These are phyloP conservation scores for Zea luxurians DNA, from an alignment of 176 grass and related monocot genomes.

Conservation along the genomic window DNA sequence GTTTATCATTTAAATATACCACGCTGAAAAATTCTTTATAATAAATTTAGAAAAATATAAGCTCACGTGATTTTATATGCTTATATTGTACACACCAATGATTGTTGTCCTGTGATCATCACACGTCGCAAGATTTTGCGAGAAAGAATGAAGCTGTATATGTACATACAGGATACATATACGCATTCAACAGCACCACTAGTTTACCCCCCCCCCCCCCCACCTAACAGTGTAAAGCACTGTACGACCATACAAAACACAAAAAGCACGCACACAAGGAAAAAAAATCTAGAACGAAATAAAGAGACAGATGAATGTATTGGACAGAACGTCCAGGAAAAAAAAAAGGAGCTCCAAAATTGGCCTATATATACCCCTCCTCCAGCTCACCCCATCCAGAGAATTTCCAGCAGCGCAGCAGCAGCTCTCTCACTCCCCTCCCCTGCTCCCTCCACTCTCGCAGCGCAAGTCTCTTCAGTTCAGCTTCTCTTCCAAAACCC, in stretches of 20 bases:
- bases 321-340: not conserved
- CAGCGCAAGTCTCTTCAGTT: not conserved
- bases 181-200: too few relatives aligned
- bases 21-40: too few relatives aligned
- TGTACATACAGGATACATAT: too few relatives aligned
- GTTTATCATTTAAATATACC: too few relatives aligned
- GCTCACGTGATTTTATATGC: too few relatives aligned
- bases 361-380: constrained; percentile 37
- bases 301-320: not conserved
- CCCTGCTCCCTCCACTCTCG: not conserved
- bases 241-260: not conserved
- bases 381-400: constrained; percentile 26
- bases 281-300: not conserved
- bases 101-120: too few relatives aligned
- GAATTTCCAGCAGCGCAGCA: constrained; percentile 12
- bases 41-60: too few relatives aligned
- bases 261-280: not conserved
- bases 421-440: not conserved
- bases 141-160: too few relatives aligned
- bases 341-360: constrained; percentile 10
- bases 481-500: constrained; percentile 2
- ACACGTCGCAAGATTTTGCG: too few relatives aligned
- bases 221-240: not conserved
- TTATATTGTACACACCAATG: too few relatives aligned
- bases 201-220: too few relatives aligned